Evolutionary conservation across 495 filamentous ascomycete genomes (phyloP), one percentile per base, ranked within the genome.

Genomic region (Parmelia sp.): DNA sequence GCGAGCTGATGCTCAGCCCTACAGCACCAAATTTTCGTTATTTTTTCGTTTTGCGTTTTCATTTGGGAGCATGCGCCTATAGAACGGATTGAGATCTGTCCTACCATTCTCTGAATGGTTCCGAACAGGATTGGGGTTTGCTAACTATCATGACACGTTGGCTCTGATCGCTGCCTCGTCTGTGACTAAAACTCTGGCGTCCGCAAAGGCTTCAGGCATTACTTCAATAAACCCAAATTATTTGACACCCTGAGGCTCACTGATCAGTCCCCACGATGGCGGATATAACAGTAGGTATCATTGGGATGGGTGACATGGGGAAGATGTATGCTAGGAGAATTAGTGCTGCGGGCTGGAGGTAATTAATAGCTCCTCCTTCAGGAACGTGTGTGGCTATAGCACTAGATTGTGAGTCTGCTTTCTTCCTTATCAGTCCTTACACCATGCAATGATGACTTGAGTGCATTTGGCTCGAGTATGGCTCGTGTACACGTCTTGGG

Each of bases 401-500:
- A 25, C 9, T 9, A 36, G 60, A 23, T 71, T 64, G 76, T 73
- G 75, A 73, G 77, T 74, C 70, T 64, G 64, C 60, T 31, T 33
- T 35, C 21, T 66, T 63, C 29, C 68, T 58, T 49, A 59, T 66
- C 67, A 69, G 60, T 51, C 63, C 66, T 61, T 58, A 67, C 58
- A 58, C 45, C 59, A 63, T 70, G 71, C 70, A 72, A 92, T 93
- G 92, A 96, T 97, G 92, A 97, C 91, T 90, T 90, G 92, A 97
- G 92, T 90, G 92, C 92, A 97, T 97, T 97, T 97, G 92, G 92
- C 92, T 97, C 90, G 91, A 97, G 91, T 82, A 95, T 90, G 84
- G 82, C 73, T 71, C 75, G 80, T 70, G 64, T 65, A 69, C 71
- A 63, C 47, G 58, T 70, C 68, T 68, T 63, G 61, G 71, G 62